A percentile compares a stretch with the other conserved stretches of the same genome.
phyloP scores from a whole-genome alignment of 202 grass and related monocot genomes.

The Setaria italica region DNA sequence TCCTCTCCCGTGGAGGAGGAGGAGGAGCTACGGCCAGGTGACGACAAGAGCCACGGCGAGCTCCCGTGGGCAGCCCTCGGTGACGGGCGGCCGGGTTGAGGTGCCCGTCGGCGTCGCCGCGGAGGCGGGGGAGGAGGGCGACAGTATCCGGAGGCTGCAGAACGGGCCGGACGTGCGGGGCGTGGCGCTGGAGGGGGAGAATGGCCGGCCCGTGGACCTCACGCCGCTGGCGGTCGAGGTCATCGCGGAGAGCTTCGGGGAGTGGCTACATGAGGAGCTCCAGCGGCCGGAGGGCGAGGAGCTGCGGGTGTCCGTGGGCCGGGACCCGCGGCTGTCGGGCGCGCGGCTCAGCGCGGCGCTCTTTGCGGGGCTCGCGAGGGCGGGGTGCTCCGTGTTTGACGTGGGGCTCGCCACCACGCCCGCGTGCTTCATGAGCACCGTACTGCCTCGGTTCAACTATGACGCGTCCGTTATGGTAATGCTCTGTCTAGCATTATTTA shows the following conservation, averaged over 20 bases:
- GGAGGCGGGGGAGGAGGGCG: slow-evolving; percentile 39
- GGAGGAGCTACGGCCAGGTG: neutral
- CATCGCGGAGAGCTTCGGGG: slow-evolving; percentile 81
- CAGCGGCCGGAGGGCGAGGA: neutral
- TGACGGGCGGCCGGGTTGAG: slow-evolving; percentile 3
- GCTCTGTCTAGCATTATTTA: neutral
- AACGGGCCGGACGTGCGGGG: slow-evolving; percentile 84
- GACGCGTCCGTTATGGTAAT: slow-evolving; percentile 86
- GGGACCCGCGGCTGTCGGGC: slow-evolving; percentile 73
- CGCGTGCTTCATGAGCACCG: slow-evolving; percentile 89
- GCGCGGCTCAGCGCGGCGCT: slow-evolving; percentile 60
- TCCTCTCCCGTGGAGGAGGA: neutral
- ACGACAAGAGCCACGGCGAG: slow-evolving; percentile 6
- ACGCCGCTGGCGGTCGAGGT: slow-evolving; percentile 71
- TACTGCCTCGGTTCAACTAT: slow-evolving; percentile 62
- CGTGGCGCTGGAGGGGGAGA: slow-evolving; percentile 82
- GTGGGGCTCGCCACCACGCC: slow-evolving; percentile 90
- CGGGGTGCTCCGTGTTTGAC: slow-evolving; percentile 72
- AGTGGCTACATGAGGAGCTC: slow-evolving; percentile 68
- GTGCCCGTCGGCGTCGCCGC: neutral
- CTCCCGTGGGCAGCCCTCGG: neutral
- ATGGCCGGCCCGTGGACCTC: slow-evolving; percentile 66
- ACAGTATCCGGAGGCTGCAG: slow-evolving; percentile 69
- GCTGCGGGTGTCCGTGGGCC: slow-evolving; percentile 66
- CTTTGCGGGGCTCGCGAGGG: slow-evolving; percentile 68